phyloP scores from a whole-genome alignment of 2,329 filamentous ascomycete species.

The Colletotrichum sp. region DNA sequence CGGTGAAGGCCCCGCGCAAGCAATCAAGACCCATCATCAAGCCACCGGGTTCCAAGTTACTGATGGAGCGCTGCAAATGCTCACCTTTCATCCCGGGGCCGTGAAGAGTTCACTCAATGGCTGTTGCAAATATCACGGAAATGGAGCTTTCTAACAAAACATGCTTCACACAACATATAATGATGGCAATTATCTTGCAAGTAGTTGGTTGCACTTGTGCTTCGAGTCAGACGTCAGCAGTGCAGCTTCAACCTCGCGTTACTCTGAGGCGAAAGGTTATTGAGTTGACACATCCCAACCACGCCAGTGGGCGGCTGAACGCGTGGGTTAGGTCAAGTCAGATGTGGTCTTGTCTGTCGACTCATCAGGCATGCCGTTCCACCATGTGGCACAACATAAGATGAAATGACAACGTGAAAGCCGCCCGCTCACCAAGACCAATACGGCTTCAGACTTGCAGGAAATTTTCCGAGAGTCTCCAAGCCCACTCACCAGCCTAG shows the following conservation, averaged over 20 bases:
- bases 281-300: not conserved
- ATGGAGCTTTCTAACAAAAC: not conserved
- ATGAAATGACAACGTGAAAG: not conserved
- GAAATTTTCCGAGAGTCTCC: not conserved
- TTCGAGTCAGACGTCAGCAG: not conserved
- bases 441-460: not conserved
- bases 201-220: not conserved
- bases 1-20: conserved; percentile 2
- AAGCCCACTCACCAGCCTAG: not conserved
- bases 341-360: not conserved
- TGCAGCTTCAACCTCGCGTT: not conserved
- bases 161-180: not conserved
- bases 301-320: not conserved
- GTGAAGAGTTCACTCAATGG: not conserved
- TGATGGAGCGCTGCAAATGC: not conserved
- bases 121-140: not conserved
- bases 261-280: conserved; percentile 6
- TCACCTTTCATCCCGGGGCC: not conserved
- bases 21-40: not conserved
- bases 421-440: not conserved
- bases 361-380: not conserved
- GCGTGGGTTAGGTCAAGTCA: not conserved
- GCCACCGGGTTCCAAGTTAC: not conserved
- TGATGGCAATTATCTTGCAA: not conserved
- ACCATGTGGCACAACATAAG: not conserved